Base-by-base conservation (phyloP, 2,329 filamentous ascomycete species). In the Cephalotrichum gorgonifer region DNA sequence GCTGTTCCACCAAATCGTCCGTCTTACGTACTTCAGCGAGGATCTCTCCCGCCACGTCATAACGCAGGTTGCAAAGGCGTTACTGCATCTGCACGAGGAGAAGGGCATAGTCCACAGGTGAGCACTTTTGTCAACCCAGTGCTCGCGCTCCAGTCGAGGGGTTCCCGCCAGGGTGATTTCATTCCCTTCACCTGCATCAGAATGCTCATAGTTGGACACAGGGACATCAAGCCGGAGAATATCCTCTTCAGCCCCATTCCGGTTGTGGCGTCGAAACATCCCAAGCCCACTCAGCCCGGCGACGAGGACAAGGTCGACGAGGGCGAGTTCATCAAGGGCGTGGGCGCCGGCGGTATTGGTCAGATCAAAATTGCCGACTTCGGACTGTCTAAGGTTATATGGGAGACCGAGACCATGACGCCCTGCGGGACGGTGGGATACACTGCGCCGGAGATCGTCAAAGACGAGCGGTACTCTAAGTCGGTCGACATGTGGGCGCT, bases 401-500 rank as follows among this genome's bases (percentile, higher is more conserved):
- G 93, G 93, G 93, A 97, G 59, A 93, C 82, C 57, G 87, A 95
- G 62, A 98, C 93, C 9, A 97, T 96, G 88, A 98, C 93, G 3
- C 93, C 93, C n/a, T 98, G 93, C 64, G 93, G 93, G 51, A 98
- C 93, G 0, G 93, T 97, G 50, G 93, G 93, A 41, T 98, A 98
- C 69, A 97, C 93, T 4, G 93, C 93, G 3, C 93, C 93, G 7
- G 93, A 98, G 63, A 98, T 98, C 54, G 93, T 98, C 64, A 97
- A 97, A 69, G 93, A 98, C 67, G 93, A 98, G 69, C 82, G 90
- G 22, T 98, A 98, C 67, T 97, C 91, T 33, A 98, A 97, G 74
- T 94, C 88, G 47, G 93, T 98, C 43, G 93, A 98, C 62, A 98
- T 98, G 93, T 98, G 93, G 93, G 93, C 93, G 3, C 69, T 98